Base-by-base conservation (phyloP, 306 rosid genomes). In the Myrica gale region DNA sequence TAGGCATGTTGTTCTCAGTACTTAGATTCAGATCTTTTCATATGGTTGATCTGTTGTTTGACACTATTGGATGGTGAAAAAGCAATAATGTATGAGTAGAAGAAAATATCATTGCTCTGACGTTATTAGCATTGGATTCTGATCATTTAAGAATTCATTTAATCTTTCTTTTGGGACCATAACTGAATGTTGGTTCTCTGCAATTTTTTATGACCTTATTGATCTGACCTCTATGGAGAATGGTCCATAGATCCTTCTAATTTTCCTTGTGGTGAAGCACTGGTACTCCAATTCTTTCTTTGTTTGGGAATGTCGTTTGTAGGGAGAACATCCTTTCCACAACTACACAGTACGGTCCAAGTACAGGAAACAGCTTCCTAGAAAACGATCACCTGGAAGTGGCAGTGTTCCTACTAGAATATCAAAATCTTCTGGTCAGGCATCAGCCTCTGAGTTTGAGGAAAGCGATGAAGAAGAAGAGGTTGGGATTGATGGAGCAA, bases 261-360 rank as follows among this genome's bases (percentile, higher is more conserved):
- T 85, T 74, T 82, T 74, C 48, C 20, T 74, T 67, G 65, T 74
- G 23, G 46, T 52, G 68, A 63, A 73, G 75, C 56, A 46, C 63
- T 73, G 60, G 70, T 65, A 42, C 9, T 17, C 26, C 47, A 75
- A 76, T 42, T 21, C 78, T 63, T 79, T 37, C 69, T 32, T 32
- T 9, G 13, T 76, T 37, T 65, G 47, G 74, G 61, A 41, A 74
- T 83, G 2, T 45, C 66, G 71, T 82, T 56, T 71, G 76, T 77
- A 95, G 98, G 98, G 97, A 57, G 90, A 84, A 43, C 91, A 90
- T 80, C 96, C 96, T 84, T 92, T 95, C 82, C 98, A 95, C 85
- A 95, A 95, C 76, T 95, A 95, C 80, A 95, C 97, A 48, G 76
- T 91, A 69, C 81, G 97, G 65, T 86, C 97, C 66, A 88, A 74